Evolutionary conservation across 768 basidiomycete genomes (phyloP), one percentile per base, ranked within the genome.

Genomic region (Gymnopilus dilepis): DNA sequence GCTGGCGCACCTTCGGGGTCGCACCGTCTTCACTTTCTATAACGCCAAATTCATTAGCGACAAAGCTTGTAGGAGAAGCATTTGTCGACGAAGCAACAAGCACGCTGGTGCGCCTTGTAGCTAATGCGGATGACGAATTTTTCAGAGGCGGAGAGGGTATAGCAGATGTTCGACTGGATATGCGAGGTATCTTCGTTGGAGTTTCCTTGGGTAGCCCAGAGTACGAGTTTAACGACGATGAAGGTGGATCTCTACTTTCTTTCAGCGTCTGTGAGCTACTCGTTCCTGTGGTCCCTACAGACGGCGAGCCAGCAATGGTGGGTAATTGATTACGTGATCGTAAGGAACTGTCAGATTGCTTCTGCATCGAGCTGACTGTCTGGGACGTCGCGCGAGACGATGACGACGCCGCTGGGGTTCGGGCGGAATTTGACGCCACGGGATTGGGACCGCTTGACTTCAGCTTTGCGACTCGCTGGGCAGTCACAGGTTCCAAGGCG

Each of bases 271-370:
- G 82, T 47, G 78, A 75, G 57, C 74, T 76, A 55, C 80, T 81
- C 13, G 78, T 77, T 42, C 81, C 83, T 13, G 79, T 81, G 30
- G 85, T 86, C 50, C 88, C 90, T 50, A 94, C 91, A 12, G 95
- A 96, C 4, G 95, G 95, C 3, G 95, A 96, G 31, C 95, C 95
- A 30, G 95, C 94, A 58, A 97, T 97, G 11, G 95, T 95, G 8
- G 94, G 95, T 9, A 97, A 78, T 66, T 89, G 86, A 70, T 86
- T 85, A 62, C 91, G 87, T 54, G 77, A 84, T 21, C 93, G 89
- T 55, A 94, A 82, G 30, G 93, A 94, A 6, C 86, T 78, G 71
- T 95, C 93, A 12, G 93, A 92, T 60, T 90, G 90, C 71, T 94
- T 94, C 72, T 92, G 91, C 87, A 94, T 84, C 1, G 92, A 93